Base-by-base conservation (phyloP, 192 early-diverging fungal species). In the Geosiphon pyriformis region DNA sequence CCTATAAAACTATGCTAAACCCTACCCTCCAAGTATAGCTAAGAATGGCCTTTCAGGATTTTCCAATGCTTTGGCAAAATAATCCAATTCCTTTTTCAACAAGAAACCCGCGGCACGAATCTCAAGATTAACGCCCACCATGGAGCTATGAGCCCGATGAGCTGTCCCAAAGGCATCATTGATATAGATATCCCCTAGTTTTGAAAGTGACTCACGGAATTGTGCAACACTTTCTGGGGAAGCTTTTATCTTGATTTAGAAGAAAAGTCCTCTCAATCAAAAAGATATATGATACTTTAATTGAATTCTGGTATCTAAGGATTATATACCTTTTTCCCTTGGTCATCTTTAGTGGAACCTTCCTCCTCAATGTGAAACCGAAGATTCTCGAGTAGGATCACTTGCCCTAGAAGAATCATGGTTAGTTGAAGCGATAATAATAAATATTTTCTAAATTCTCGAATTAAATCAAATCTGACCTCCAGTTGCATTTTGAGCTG, bases 161-260 rank as follows among this genome's bases (percentile, higher is more conserved):
- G 96, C 95, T 18, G 96, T 98, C 57, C 96, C 96, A 76, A 98
- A 98, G 25, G 96, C 96, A 74, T 98, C 96, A 83, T 98, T 98
- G 63, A 98, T 84, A 72, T 95, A 98, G 32, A 98, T 75, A 79
- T 98, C 95, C 47, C 93, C 96, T 47, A 98, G 84, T 72, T 86
- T 91, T 65, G 92, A 88, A 65, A 98, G 85, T 46, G 93, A 95
- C n/a, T 71, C 85, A 57, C 95, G 87, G 90, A 98, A 98, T 72
- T 76, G 81, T 32, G 87, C 76, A 70, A 98, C 86, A 55, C 82
- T 85, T n/a, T 82, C 85, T 52, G 89, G 74, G 47, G 76, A 70
- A 46, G 96, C 96, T 88, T 95, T 97, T 77, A 83, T 85, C 78
- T n/a, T 88, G 26, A 30, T 32, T 17, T 7, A 51, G 11, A 2